Evolutionary conservation across 768 basidiomycete species (phyloP), one percentile per base, ranked within the genome.

Genomic region (Lactarius deliciosus): DNA sequence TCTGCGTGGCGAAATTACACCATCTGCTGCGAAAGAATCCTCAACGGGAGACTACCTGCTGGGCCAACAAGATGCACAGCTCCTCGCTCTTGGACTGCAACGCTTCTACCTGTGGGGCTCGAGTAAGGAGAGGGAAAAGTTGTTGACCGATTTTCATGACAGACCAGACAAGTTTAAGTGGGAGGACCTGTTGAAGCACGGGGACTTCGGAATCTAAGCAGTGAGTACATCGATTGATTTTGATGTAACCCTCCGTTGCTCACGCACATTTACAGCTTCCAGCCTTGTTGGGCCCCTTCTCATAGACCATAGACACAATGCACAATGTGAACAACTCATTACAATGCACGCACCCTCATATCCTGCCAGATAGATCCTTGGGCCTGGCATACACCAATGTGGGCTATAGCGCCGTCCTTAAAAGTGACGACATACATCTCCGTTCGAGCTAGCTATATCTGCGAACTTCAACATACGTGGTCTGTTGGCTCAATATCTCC

Each of bases 1-100:
- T 5, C 81, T 98, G 77, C 82, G 94, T 20, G 97, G 96, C 25
- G 96, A 98, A 77, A 88, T 98, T 66, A 94, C 94, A 0, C 87
- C 92, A 1, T 82, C 87, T 2, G 76, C 85, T 16, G 75, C 66
- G 11, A 77, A 81, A 57, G 55, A 59, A 18, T n/a, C 64, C 0
- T 32, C 61, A 25, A 34, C 36, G 10, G 81, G 78, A 64, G 77
- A 80, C 40, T 91, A 82, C 72, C 76, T 92, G 75, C 76, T 98
- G 45, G 81, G 77, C 64, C 92, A 95, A 74, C 82, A 85, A 62
- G 94, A 97, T 70, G 93, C 94, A 0, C 95, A 97, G 69, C 70
- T 91, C 41, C 82, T 98, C 45, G 84, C 89, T 0, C 78, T 97
- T 76, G 85, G 85, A 16, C 75, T 95, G 40, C 96, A 98, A 77